Conservation (phyloP, 495 filamentous ascomycete species). For the Poronia punctata region DNA sequence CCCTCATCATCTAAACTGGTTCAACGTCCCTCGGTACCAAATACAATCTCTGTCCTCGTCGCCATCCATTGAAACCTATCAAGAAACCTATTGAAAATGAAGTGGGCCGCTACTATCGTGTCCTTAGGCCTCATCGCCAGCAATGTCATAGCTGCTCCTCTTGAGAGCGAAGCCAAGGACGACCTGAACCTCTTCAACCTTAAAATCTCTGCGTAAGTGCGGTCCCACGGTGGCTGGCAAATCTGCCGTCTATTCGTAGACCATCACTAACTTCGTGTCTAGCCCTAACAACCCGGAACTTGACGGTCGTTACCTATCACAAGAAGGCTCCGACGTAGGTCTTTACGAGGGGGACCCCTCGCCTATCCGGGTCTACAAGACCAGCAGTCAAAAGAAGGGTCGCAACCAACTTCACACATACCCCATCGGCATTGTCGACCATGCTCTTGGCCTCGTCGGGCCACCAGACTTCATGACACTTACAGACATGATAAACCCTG, state of each 20-base stretch:
- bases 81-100: conserved; percentile 13
- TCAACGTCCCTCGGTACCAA: not conserved
- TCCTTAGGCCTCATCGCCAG: conserved; percentile 19
- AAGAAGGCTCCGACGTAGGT: conserved; percentile 17
- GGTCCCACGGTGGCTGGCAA: too few species aligned
- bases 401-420: conserved; percentile 30
- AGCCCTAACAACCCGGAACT: conserved; percentile 18
- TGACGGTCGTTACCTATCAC: conserved; percentile 19
- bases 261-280: not conserved
- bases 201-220: conserved; percentile 21
- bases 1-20: not conserved
- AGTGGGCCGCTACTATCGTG: conserved; percentile 16
- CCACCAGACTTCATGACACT: conserved; percentile 27
- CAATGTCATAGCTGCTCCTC: conserved; percentile 15
- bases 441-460: conserved; percentile 29
- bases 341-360: conserved; percentile 11
- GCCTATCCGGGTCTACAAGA: conserved; percentile 17
- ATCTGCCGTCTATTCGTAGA: too few species aligned
- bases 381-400: conserved; percentile 16
- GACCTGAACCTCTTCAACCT: conserved; percentile 23
- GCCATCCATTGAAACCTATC: not conserved
- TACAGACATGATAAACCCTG: conserved; percentile 30
- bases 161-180: conserved; percentile 16
- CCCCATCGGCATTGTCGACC: conserved; percentile 24
- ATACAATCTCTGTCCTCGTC: not conserved